These are phyloP conservation scores for Corylus americana DNA, from an alignment of 306 rosid genomes.

Conservation along the genomic window DNA sequence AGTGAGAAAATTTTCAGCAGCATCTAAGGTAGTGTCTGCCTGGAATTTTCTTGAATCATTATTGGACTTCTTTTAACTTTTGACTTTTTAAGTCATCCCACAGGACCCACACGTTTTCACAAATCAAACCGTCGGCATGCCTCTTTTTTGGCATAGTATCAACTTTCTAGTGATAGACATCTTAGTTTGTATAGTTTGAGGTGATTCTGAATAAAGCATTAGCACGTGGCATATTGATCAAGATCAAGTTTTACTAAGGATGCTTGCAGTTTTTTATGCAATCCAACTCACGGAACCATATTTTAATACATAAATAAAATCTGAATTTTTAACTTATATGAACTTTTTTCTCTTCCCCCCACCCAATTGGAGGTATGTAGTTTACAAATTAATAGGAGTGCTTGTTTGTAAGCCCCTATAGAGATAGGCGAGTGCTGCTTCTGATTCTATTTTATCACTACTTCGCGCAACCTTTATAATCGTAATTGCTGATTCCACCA, in stretches of 20 bases:
- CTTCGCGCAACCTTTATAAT: background rate
- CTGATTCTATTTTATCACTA: background rate
- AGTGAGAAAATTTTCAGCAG: no score
- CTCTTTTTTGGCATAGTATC: background rate
- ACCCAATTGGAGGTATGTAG: no score
- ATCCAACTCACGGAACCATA: background rate
- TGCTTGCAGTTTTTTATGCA: background rate
- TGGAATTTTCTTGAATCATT: no score
- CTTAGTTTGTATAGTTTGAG: background rate
- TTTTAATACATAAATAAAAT: no score
- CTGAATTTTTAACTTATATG: no score
- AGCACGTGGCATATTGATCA: background rate
- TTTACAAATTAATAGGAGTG: background rate
- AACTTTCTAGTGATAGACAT: background rate
- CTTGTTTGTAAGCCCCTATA: background rate
- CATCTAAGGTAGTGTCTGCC: no score
- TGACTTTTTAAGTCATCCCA: no score
- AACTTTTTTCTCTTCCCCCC: no score
- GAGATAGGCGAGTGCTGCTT: background rate
- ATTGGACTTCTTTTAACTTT: no score
- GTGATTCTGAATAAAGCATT: background rate
- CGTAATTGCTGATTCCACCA: background rate
- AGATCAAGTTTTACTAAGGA: background rate
- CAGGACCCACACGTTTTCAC: no score
- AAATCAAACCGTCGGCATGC: no score